Evolutionary conservation across 2,329 filamentous ascomycete genomes (phyloP).

Genomic region (Exophiala aquamarina): DNA sequence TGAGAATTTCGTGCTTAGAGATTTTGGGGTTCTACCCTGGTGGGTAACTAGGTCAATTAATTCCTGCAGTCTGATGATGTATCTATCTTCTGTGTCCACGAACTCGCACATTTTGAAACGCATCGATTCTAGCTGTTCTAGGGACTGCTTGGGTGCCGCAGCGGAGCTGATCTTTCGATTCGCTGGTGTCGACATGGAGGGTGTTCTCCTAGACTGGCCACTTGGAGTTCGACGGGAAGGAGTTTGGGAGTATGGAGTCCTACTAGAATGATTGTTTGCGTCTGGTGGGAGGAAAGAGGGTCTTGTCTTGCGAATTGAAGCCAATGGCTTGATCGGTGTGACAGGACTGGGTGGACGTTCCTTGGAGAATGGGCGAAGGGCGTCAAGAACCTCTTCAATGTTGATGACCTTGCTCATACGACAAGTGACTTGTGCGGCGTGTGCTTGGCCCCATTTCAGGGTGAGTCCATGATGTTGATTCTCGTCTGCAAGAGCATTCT

Average conservation of each 20-base stretch:
- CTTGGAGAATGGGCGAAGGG: slow-evolving; percentile 51
- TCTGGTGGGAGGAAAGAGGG: slow-evolving; percentile 27
- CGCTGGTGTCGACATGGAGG: slow-evolving; percentile 22
- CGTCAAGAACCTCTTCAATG: slow-evolving; percentile 67
- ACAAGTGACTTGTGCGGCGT: slow-evolving; percentile 86
- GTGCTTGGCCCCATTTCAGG: slow-evolving; percentile 61
- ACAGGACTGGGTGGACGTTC: slow-evolving; percentile 23
- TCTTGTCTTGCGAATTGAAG: slow-evolving; percentile 28
- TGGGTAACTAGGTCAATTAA: slow-evolving; percentile 77
- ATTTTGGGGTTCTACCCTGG: slow-evolving; percentile 69
- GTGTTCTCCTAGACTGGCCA: slow-evolving; percentile 17
- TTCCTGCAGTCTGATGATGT: slow-evolving; percentile 83
- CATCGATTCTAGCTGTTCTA: slow-evolving; percentile 81
- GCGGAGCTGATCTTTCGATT: slow-evolving; percentile 71
- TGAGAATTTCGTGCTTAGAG: slow-evolving; percentile 65
- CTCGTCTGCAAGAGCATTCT: slow-evolving; percentile 62
- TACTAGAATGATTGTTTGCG: slow-evolving; percentile 2
- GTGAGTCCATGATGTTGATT: slow-evolving; percentile 24
- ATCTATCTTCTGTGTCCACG: slow-evolving; percentile 90
- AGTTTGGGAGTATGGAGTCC: slow-evolving; percentile 15
- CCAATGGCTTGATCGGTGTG: slow-evolving; percentile 20
- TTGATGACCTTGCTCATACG: slow-evolving; percentile 82
- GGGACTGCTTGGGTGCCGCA: slow-evolving; percentile 81
- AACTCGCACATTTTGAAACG: slow-evolving; percentile 87
- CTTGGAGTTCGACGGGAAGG: slow-evolving; percentile 24